Percentiles rank a stretch among this genome's conserved stretches.
phyloP scores from a whole-genome alignment of 345 rosid species.

The Erysimum cheiranthoides region DNA sequence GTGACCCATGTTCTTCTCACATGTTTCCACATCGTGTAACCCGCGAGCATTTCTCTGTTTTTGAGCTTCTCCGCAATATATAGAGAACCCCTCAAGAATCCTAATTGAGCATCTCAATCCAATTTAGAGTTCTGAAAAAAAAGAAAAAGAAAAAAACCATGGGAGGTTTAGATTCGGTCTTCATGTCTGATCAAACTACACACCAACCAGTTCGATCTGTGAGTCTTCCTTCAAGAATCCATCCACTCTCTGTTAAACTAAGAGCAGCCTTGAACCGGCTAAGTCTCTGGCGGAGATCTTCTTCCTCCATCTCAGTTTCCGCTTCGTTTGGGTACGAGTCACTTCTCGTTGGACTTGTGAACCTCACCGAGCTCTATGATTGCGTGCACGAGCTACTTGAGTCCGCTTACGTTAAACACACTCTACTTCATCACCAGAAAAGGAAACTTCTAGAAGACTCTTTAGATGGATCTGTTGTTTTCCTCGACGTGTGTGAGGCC shows the following conservation, averaged over 20 bases:
- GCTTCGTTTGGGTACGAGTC: conserved; percentile 40
- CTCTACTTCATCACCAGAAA: conserved; percentile 33
- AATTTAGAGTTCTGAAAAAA: neutral
- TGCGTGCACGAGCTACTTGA: conserved; percentile 48
- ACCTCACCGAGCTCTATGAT: conserved; percentile 52
- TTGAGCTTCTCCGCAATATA: conserved; percentile 9
- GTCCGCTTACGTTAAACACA: conserved; percentile 41
- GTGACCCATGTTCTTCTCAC: conserved; percentile 41
- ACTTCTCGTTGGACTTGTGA: conserved; percentile 46
- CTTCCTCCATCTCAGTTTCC: conserved; percentile 38
- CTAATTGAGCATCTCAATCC: conserved; percentile 19
- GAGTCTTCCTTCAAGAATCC: conserved; percentile 57
- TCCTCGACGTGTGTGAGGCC: conserved; percentile 51
- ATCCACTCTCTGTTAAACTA: conserved; percentile 49
- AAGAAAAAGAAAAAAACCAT: neutral
- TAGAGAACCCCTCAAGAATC: conserved; percentile 33
- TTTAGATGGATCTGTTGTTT: conserved; percentile 47
- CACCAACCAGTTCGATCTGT: conserved; percentile 50
- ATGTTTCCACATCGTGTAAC: conserved; percentile 25
- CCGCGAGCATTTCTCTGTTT: conserved; percentile 3
- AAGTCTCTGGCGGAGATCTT: conserved; percentile 40
- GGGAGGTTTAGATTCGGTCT: conserved; percentile 15
- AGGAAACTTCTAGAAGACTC: conserved; percentile 47
- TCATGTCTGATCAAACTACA: conserved; percentile 12
- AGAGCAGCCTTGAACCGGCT: conserved; percentile 51